Evolutionary conservation across 2,329 filamentous ascomycete genomes (phyloP).

Genomic region (Leptographium wingfieldii): DNA sequence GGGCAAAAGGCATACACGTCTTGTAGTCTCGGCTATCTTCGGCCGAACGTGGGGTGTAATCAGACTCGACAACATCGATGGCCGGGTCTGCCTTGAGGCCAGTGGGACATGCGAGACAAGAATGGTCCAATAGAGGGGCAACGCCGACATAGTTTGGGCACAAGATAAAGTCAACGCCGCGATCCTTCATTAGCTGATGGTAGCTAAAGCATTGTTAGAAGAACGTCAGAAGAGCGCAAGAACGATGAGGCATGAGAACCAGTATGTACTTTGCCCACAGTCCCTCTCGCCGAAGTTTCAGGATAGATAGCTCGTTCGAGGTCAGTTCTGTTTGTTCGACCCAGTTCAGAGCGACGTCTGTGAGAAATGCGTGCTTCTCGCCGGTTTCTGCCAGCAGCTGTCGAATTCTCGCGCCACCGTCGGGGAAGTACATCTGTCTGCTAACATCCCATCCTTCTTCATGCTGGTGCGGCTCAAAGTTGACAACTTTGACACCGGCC

Average conservation of each 20-base stretch:
- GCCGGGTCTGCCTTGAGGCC: not conserved
- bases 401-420: not conserved
- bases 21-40: not conserved
- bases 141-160: not conserved
- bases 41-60: not conserved
- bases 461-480: not conserved
- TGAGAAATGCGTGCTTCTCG: not conserved
- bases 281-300: not conserved
- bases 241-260: too few relatives aligned
- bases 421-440: not conserved
- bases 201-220: not conserved
- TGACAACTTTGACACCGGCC: not conserved
- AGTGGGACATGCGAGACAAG: not conserved
- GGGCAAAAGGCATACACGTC: not conserved
- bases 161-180: slow-evolving; percentile 2
- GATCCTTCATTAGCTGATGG: not conserved
- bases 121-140: not conserved
- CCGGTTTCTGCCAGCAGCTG: not conserved
- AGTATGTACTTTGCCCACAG: not conserved
- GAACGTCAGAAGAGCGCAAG: not conserved
- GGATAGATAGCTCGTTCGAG: not conserved
- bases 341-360: not conserved
- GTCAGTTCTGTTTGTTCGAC: not conserved
- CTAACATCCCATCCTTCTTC: not conserved
- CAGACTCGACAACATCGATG: not conserved